Base-by-base conservation (phyloP, 805 yeast species). In the Ogataea polymorpha region DNA sequence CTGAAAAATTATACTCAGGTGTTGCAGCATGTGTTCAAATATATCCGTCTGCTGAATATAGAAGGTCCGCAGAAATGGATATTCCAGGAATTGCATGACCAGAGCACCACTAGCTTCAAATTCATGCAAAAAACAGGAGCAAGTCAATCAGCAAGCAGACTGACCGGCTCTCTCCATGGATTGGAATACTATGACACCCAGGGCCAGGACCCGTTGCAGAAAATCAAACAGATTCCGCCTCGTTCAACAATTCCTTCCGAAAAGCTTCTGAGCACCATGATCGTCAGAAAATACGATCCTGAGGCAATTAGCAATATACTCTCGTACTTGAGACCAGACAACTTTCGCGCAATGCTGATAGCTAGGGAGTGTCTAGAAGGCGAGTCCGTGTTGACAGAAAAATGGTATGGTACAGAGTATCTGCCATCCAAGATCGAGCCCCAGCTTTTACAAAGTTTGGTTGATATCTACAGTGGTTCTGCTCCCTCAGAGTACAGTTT, bases 391-490 rank as follows among this genome's bases (percentile, higher is more conserved):
- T 48, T 63, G 12, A 68, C 56, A 15, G 99, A 91, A 59, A 71
- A 78, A 55, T 91, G 96, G 96, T 91, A 93, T 58, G 96, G 95
- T 3, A 88, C 97, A 0, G 84, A 85, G 51, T 86, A 88, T 58
- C 63, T 74, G 2, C 59, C 73, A 31, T 68, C 64, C 9, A 65
- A 68, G 12, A 54, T 86, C 16, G 66, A 77, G 2, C 32, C 48
- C 0, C 65, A 63, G 1, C 59, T 82, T 3, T 12, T 67, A 6
- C 35, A 57, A 8, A 54, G 49, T 28, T 56, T 79, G 34, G 46
- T 58, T 32, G 48, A 47, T 60, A 63, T 39, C 56, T 45, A 38
- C 58, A 60, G 48, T 37, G 62, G 31, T 29, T 34, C 52, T 0
- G 59, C 62, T 15, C 64, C 86, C 24, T 77, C 72, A 36, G 36